A percentile compares a stretch with the other conserved stretches of the same genome.
Evolutionary conservation across 2,329 filamentous ascomycete species (phyloP).

Genomic region (Fusarium sp.): DNA sequence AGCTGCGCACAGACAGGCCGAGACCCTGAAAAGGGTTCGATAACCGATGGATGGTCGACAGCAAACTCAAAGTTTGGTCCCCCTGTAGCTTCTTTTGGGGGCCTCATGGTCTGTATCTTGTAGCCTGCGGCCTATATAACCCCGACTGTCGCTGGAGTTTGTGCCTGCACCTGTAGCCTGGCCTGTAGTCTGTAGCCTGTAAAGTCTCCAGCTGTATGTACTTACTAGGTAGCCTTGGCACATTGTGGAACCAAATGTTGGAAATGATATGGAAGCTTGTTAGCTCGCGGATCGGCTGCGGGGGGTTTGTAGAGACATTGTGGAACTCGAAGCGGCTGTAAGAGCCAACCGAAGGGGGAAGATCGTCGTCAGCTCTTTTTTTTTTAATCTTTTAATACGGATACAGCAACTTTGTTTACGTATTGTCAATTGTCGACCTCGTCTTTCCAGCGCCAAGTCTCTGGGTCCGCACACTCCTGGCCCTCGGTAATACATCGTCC

Average conservation of each 20-base stretch:
- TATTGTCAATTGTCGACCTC: conserved; percentile 4
- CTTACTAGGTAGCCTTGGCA: conserved; percentile 23
- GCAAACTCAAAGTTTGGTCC: conserved; percentile 18
- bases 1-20: conserved; percentile 4
- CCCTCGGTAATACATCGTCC: conserved; percentile 14
- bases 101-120: too few species aligned
- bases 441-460: conserved; percentile 15
- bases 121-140: not conserved
- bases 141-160: not conserved
- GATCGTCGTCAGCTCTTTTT: conserved; percentile 18
- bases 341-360: conserved; percentile 23
- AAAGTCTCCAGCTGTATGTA: too few species aligned
- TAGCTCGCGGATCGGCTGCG: conserved; percentile 33
- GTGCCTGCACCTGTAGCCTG: not conserved
- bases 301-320: conserved; percentile 32
- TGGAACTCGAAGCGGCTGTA: conserved; percentile 25
- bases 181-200: not conserved
- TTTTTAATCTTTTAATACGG: not conserved
- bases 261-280: conserved; percentile 20
- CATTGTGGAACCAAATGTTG: not conserved
- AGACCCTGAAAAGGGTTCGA: conserved; percentile 18
- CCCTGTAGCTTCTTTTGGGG: conserved; percentile 1
- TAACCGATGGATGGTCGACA: conserved; percentile 17
- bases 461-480: conserved; percentile 3
- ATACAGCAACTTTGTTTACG: conserved; percentile 6